These are phyloP conservation scores for Collybia nuda DNA, from an alignment of 768 basidiomycete species.

Conservation along the genomic window DNA sequence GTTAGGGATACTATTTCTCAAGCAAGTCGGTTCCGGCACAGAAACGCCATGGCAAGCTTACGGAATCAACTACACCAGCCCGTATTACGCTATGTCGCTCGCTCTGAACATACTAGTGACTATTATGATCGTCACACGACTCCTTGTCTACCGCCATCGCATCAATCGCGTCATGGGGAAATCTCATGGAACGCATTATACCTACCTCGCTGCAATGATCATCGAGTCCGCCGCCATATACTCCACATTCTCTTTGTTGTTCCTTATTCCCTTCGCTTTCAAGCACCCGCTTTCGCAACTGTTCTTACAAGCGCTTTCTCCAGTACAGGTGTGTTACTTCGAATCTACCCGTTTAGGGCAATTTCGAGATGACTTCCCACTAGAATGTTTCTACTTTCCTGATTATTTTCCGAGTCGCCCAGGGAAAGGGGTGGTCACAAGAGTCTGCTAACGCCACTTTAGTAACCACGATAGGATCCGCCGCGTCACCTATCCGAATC, in stretches of 20 bases:
- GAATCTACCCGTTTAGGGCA: not conserved
- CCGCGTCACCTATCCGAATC: too few relatives aligned
- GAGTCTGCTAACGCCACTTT: not conserved
- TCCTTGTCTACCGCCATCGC: slow-evolving; percentile 25
- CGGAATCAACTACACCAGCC: slow-evolving; percentile 27
- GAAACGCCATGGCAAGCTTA: slow-evolving; percentile 12
- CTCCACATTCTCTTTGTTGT: slow-evolving; percentile 27
- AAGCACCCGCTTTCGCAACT: slow-evolving; percentile 24
- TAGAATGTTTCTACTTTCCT: not conserved
- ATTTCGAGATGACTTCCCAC: not conserved
- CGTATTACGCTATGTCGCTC: slow-evolving; percentile 35
- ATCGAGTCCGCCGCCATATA: slow-evolving; percentile 38
- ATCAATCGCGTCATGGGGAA: slow-evolving; percentile 19
- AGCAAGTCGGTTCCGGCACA: slow-evolving; percentile 2
- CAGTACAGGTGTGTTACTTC: not conserved
- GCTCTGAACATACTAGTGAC: slow-evolving; percentile 37
- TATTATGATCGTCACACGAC: slow-evolving; percentile 29
- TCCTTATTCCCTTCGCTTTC: slow-evolving; percentile 31
- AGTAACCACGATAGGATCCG: too few relatives aligned
- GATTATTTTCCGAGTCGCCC: not conserved
- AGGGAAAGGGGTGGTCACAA: not conserved
- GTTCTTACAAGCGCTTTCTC: slow-evolving; percentile 22
- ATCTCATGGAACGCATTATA: slow-evolving; percentile 26
- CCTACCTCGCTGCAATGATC: slow-evolving; percentile 31
- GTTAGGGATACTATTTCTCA: slow-evolving; percentile 10